These are phyloP conservation scores for Pseudoneurospora amorphoporcata DNA, from an alignment of 495 filamentous ascomycete genomes.

Conservation along the genomic window DNA sequence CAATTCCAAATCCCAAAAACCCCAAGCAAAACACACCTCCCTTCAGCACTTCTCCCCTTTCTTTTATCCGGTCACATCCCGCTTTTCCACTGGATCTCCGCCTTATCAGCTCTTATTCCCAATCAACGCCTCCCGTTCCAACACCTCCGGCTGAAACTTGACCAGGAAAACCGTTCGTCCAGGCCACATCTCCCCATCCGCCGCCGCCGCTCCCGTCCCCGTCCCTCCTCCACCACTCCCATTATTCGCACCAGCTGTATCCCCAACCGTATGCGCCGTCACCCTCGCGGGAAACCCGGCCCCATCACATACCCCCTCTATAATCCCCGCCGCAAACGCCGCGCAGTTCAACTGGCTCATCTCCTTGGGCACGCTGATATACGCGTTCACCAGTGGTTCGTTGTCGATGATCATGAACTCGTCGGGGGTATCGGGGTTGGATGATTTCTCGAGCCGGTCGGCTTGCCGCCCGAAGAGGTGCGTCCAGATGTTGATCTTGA, in stretches of 20 bases:
- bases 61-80: background rate
- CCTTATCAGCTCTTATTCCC: slow-evolving; percentile 24
- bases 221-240: background rate
- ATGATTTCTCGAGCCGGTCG: slow-evolving; percentile 81
- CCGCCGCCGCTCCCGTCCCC: slow-evolving; percentile 36
- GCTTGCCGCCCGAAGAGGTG: slow-evolving; percentile 86
- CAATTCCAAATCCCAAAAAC: background rate
- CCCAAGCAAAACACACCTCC: background rate
- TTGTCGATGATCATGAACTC: slow-evolving; percentile 99
- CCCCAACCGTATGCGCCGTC: slow-evolving; percentile 72
- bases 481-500: slow-evolving; percentile 81
- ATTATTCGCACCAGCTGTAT: background rate
- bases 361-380: slow-evolving; percentile 84
- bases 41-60: background rate
- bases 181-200: slow-evolving; percentile 80
- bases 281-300: slow-evolving; percentile 81
- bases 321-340: slow-evolving; percentile 87
- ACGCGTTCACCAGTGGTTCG: slow-evolving; percentile 87
- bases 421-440: slow-evolving; percentile 66
- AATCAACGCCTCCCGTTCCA: slow-evolving; percentile 74
- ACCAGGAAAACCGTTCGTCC: slow-evolving; percentile 91
- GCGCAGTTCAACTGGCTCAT: slow-evolving; percentile 96
- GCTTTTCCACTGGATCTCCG: background rate
- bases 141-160: slow-evolving; percentile 74
- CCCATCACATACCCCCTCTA: slow-evolving; percentile 92